Base-by-base conservation (phyloP, 2,329 filamentous ascomycete genomes). In the Graphiopsis chlorocephala region DNA sequence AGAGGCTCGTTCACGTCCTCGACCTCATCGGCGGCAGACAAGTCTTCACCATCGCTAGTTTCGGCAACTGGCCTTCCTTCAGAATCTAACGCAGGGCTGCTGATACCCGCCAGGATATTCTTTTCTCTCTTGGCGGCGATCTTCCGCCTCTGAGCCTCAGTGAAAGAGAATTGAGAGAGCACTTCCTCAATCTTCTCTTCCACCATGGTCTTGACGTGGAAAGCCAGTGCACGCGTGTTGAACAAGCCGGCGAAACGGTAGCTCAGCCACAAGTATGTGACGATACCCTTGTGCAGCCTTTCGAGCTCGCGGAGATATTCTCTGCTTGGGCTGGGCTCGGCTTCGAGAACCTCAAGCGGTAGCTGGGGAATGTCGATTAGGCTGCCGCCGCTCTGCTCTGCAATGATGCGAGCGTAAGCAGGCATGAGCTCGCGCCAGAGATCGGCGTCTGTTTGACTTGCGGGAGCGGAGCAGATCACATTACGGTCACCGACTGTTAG, bases 241-340 rank as follows among this genome's bases (percentile, higher is more conserved):
- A 97, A 96, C 59, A 96, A 84, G 57, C 91, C 91, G 3, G 87
- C 83, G 76, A 94, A 96, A 7, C 94, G 89, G 77, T 94, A 98
- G 71, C 91, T 94, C 17, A 99, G 83, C 95, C 95, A 99, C 1
- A 96, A 83, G 74, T 98, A 99, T 55, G 93, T 80, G 52, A 94
- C 92, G 42, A 99, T 81, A 29, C 87, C 83, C 72, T 91, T 91
- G 79, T 99, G 95, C 17, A 99, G 82, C 3, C 80, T 76, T 76
- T 99, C 95, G 23, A 98, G 81, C 10, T 82, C 78, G 63, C 81
- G 80, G 12, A 99, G 82, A 69, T 92, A 91, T 0, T 80, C 75
- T 61, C 83, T 78, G 15, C 77, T 75, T 0, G 75, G 75, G 0
- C 78, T 79, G 1, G 82, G 75, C 0, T 78, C 72, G 28, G 80